These are phyloP conservation scores for Tylopilus vinaceipallidus DNA, from an alignment of 768 basidiomycete genomes.

Conservation along the genomic window DNA sequence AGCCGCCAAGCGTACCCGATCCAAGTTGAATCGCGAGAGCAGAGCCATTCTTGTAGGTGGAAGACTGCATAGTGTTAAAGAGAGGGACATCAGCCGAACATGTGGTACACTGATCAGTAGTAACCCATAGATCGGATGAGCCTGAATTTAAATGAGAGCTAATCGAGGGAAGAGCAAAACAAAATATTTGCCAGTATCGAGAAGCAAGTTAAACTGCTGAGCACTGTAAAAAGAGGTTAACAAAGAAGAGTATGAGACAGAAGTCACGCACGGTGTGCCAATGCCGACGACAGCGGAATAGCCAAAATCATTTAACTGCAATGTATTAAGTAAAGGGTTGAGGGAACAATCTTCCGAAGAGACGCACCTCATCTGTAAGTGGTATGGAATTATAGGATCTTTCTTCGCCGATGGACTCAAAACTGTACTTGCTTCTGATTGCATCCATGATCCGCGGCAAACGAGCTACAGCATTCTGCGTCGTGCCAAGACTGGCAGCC, in stretches of 20 bases:
- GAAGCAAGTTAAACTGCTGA: slow-evolving; percentile 72
- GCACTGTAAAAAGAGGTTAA: slow-evolving; percentile 36
- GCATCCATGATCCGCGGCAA: slow-evolving; percentile 40
- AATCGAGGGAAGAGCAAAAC: too few relatives aligned
- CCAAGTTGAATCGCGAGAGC: slow-evolving; percentile 55
- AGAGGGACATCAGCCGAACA: slow-evolving; percentile 43
- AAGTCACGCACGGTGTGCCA: slow-evolving; percentile 61
- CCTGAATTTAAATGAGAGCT: slow-evolving; percentile 8
- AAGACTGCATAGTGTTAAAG: slow-evolving; percentile 46
- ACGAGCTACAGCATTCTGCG: slow-evolving; percentile 31
- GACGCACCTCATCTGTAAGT: slow-evolving; percentile 54
- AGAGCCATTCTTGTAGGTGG: slow-evolving; percentile 31
- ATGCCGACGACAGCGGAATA: slow-evolving; percentile 55
- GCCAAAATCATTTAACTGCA: slow-evolving; percentile 51
- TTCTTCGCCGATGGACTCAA: slow-evolving; percentile 5
- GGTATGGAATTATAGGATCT: slow-evolving; percentile 35
- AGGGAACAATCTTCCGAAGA: too few relatives aligned
- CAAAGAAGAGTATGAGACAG: background rate
- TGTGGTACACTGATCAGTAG: slow-evolving; percentile 43
- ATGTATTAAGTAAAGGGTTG: too few relatives aligned
- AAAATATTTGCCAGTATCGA: slow-evolving; percentile 72
- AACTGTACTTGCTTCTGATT: slow-evolving; percentile 52
- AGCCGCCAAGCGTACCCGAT: slow-evolving; percentile 62
- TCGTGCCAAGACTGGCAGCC: slow-evolving; percentile 34
- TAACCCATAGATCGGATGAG: slow-evolving; percentile 89